Conservation (phyloP, 352 stramenopile species). For the Aphanomyces astaci region DNA sequence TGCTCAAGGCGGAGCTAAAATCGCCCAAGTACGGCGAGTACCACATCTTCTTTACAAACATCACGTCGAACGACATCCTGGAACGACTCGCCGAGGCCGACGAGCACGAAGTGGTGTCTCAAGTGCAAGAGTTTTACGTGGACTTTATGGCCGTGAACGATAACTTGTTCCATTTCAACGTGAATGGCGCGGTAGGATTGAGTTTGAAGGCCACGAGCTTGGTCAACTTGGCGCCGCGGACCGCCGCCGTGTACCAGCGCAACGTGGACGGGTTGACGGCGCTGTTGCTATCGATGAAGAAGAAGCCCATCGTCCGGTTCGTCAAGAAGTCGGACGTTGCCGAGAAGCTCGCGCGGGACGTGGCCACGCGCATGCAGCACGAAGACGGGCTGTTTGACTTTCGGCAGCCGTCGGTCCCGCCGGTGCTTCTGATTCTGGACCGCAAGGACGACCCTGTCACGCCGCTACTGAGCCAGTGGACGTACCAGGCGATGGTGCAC, state of each 20-base stretch:
- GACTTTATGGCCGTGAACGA: conserved; percentile 98
- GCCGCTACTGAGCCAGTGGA: conserved; percentile 97
- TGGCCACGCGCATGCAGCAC: conserved; percentile 89
- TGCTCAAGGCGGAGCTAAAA: conserved; percentile 89
- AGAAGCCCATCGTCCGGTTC: conserved; percentile 94
- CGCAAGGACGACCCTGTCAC: conserved; percentile 98
- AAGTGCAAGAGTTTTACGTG: conserved; percentile 98
- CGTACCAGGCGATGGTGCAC: conserved; percentile 99
- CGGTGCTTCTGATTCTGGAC: conserved; percentile 94
- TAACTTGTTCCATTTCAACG: conserved; percentile 96
- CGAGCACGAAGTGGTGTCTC: conserved; percentile 87
- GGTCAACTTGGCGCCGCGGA: conserved; percentile 27
- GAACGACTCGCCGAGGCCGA: conserved; percentile 95
- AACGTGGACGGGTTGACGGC: conserved; percentile 92
- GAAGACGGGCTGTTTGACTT: conserved; percentile 98
- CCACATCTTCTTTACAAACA: conserved; percentile 99
- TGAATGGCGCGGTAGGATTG: conserved; percentile 33
- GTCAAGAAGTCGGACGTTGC: conserved; percentile 88
- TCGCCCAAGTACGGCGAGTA: conserved; percentile 96
- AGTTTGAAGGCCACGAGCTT: conserved; percentile 19
- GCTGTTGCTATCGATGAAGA: conserved; percentile 94
- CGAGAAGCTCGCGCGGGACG: conserved; percentile 90
- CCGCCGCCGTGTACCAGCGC: conserved; percentile 80
- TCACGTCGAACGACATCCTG: conserved; percentile 89
- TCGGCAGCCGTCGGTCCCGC: conserved; percentile 65